Percentiles rank a stretch among this genome's conserved stretches.
Evolutionary conservation across 2,329 filamentous ascomycete species (phyloP).

Genomic region (Colletotrichum sp.): DNA sequence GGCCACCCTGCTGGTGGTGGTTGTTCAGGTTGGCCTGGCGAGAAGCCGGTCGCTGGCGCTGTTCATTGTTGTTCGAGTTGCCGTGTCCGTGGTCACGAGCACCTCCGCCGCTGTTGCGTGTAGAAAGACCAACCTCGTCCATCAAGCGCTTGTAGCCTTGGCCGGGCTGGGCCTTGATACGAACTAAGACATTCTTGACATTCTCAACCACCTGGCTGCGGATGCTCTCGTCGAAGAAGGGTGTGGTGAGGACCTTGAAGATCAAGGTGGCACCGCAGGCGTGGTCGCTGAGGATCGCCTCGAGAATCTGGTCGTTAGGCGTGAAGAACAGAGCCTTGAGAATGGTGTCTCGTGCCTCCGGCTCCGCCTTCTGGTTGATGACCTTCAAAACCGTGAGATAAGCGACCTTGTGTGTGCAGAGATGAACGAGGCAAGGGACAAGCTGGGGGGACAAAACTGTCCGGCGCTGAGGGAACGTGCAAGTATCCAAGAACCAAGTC

Average conservation of each 20-base stretch:
- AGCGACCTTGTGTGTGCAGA: conserved; percentile 98
- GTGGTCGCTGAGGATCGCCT: conserved; percentile 90
- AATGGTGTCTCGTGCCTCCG: conserved; percentile 89
- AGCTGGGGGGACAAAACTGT: conserved; percentile 91
- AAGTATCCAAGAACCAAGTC: conserved; percentile 98
- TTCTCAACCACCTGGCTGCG: conserved; percentile 89
- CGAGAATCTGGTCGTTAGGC: conserved; percentile 81
- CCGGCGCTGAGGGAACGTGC: conserved; percentile 90
- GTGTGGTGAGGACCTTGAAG: conserved; percentile 97
- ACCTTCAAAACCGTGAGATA: conserved; percentile 97
- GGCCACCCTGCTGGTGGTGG: conserved; percentile 45
- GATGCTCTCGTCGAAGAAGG: conserved; percentile 94
- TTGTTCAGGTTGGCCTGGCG: conserved; percentile 55
- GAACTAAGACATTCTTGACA: conserved; percentile 85
- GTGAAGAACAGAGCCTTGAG: conserved; percentile 93
- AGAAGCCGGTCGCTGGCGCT: conserved; percentile 62
- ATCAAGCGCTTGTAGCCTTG: conserved; percentile 98
- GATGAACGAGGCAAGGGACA: conserved; percentile 89
- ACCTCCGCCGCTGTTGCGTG: conserved; percentile 52
- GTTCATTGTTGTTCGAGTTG: conserved; percentile 39
- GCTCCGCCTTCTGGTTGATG: conserved; percentile 95
- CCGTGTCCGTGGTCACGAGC: conserved; percentile 46
- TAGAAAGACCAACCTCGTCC: conserved; percentile 95
- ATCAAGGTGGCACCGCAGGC: conserved; percentile 93
- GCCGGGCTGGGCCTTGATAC: conserved; percentile 89